Conservation (phyloP, 129 eudicot species). For the Lactuca saligna region DNA sequence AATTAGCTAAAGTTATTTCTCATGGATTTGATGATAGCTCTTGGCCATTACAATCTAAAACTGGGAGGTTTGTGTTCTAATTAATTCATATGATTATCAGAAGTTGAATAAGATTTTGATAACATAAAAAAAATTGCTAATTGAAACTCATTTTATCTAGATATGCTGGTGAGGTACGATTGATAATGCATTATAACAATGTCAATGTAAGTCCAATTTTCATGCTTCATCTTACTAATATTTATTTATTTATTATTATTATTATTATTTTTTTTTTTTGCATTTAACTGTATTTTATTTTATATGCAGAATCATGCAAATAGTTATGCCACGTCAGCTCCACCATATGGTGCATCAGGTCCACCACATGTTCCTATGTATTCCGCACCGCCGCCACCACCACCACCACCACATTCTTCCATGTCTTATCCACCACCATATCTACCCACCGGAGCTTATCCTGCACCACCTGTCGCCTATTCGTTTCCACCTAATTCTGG, state of each 20-base stretch:
- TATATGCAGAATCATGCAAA: conserved; percentile 49
- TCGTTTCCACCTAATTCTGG: conserved; percentile 46
- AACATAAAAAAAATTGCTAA: neutral
- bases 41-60: conserved; percentile 68
- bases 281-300: too few relatives aligned
- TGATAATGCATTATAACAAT: conserved; percentile 62
- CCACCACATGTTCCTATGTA: conserved; percentile 43
- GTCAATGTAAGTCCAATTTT: conserved; percentile 50
- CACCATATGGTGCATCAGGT: conserved; percentile 41
- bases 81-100: neutral
- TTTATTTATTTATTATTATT: neutral
- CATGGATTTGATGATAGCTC: conserved; percentile 66
- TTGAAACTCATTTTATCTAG: conserved; percentile 32
- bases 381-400: conserved; percentile 42
- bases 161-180: conserved; percentile 82
- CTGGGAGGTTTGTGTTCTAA: conserved; percentile 56
- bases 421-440: conserved; percentile 37
- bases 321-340: conserved; percentile 48
- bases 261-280: neutral
- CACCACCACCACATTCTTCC: conserved; percentile 39
- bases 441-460: conserved; percentile 28
- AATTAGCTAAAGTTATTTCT: conserved; percentile 56
- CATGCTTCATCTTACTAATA: neutral
- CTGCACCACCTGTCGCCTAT: conserved; percentile 35
- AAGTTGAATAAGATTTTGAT: neutral